These are phyloP conservation scores for Eucalyptus sp. DNA, from an alignment of 345 rosid species.

Conservation along the genomic window DNA sequence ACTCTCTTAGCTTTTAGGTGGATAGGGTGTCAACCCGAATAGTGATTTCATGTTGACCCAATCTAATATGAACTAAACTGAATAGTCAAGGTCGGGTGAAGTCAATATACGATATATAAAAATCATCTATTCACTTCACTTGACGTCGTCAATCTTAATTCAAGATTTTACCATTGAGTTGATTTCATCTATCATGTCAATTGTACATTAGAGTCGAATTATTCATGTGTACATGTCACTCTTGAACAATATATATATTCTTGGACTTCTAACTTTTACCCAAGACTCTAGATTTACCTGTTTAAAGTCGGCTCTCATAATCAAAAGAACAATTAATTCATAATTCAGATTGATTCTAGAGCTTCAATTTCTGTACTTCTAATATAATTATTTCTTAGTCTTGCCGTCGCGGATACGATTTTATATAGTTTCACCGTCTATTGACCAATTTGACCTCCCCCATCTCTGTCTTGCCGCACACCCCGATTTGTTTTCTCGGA, in stretches of 20 bases:
- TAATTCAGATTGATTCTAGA: background rate
- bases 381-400: background rate
- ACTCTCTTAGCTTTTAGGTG: background rate
- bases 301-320: background rate
- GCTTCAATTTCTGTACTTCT: background rate
- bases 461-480: background rate
- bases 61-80: background rate
- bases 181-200: background rate
- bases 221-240: background rate
- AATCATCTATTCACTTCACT: background rate
- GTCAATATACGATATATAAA: background rate
- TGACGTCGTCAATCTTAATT: background rate
- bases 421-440: background rate
- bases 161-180: background rate
- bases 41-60: background rate
- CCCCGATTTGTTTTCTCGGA: background rate
- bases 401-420: background rate
- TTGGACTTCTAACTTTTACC: background rate
- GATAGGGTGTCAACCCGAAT: background rate
- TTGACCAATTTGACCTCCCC: background rate
- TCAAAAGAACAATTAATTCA: background rate
- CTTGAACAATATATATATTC: background rate
- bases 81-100: fast-evolving
- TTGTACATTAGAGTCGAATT: background rate
- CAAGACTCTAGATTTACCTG: background rate